phyloP scores from a whole-genome alignment of 2,329 filamentous ascomycete genomes.

The Akanthomyces uredinophilus region DNA sequence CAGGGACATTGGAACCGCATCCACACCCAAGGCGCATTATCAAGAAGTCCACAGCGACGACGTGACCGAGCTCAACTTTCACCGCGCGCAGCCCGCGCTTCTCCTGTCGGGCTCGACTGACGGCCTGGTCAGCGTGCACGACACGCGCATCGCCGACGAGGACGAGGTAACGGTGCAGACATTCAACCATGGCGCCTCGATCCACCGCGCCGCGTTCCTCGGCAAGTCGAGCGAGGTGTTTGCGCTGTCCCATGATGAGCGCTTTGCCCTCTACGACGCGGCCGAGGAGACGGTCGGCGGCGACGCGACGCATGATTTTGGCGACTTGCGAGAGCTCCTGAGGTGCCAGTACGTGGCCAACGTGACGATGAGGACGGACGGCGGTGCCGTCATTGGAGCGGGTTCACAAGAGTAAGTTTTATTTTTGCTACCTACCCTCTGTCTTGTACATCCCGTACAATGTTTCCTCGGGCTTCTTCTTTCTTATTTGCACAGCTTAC shows the following conservation, averaged over 20 bases:
- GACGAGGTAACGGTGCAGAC: slow-evolving; percentile 74
- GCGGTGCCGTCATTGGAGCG: slow-evolving; percentile 55
- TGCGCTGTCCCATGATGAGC: slow-evolving; percentile 73
- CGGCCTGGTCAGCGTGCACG: slow-evolving; percentile 71
- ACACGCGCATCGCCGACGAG: slow-evolving; percentile 65
- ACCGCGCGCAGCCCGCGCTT: slow-evolving; percentile 54
- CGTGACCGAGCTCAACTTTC: slow-evolving; percentile 55
- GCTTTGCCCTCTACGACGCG: slow-evolving; percentile 66
- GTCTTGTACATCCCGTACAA: slow-evolving; percentile 20
- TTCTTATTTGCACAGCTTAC: neutral
- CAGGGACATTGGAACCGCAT: slow-evolving; percentile 54
- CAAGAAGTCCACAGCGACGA: slow-evolving; percentile 64
- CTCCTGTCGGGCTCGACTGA: slow-evolving; percentile 76
- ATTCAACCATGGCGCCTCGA: slow-evolving; percentile 69
- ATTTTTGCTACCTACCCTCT: neutral
- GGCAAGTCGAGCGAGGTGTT: slow-evolving; percentile 56
- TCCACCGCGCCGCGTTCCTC: slow-evolving; percentile 71
- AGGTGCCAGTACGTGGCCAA: slow-evolving; percentile 71
- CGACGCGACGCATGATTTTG: slow-evolving; percentile 52
- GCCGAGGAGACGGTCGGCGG: slow-evolving; percentile 59
- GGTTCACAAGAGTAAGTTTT: slow-evolving; percentile 61
- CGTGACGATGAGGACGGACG: slow-evolving; percentile 55
- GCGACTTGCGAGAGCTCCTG: slow-evolving; percentile 62
- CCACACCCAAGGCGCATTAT: slow-evolving; percentile 48
- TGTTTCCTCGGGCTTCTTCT: slow-evolving; percentile 18